phyloP scores from a whole-genome alignment of 139 green algal genomes.

The Trebouxia sp. region DNA sequence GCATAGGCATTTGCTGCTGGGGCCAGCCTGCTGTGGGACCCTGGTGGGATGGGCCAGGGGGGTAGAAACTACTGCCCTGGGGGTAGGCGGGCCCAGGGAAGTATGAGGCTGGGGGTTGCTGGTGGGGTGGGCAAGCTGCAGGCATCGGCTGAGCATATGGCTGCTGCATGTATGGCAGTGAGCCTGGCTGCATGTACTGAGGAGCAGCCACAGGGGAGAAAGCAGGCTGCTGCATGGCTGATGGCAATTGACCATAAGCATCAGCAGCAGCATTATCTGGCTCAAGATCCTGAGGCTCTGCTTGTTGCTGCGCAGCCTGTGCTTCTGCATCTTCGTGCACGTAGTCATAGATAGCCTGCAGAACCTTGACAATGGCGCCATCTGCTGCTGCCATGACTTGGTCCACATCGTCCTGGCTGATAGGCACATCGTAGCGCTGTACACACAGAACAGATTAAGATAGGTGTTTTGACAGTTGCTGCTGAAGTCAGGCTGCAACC shows the following conservation, averaged over 20 bases:
- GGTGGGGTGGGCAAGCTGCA: not conserved
- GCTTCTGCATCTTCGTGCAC: not conserved
- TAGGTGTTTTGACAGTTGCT: not conserved
- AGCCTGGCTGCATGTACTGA: constrained; percentile 3
- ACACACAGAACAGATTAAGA: not conserved
- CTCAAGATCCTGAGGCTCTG: not conserved
- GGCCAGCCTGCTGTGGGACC: not conserved
- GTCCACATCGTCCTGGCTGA: not conserved
- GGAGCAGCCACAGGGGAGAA: not conserved
- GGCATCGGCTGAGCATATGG: not conserved
- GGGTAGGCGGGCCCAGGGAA: not conserved
- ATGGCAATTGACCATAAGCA: not conserved
- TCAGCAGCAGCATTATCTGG: not conserved
- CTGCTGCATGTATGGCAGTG: constrained; percentile 1
- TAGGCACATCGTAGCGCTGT: constrained; percentile 13
- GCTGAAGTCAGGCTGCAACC: not conserved
- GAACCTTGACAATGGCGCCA: constrained; percentile 9
- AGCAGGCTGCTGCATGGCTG: not conserved
- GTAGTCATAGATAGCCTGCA: constrained; percentile 24
- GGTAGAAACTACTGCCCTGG: not conserved
- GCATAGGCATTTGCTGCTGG: not conserved
- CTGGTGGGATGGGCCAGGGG: not conserved
- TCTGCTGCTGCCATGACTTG: constrained; percentile 20
- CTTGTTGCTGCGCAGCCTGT: constrained; percentile 3
- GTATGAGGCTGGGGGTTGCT: not conserved